Conservation (phyloP, 2,329 filamentous ascomycete genomes). For the Cercospora janseana region DNA sequence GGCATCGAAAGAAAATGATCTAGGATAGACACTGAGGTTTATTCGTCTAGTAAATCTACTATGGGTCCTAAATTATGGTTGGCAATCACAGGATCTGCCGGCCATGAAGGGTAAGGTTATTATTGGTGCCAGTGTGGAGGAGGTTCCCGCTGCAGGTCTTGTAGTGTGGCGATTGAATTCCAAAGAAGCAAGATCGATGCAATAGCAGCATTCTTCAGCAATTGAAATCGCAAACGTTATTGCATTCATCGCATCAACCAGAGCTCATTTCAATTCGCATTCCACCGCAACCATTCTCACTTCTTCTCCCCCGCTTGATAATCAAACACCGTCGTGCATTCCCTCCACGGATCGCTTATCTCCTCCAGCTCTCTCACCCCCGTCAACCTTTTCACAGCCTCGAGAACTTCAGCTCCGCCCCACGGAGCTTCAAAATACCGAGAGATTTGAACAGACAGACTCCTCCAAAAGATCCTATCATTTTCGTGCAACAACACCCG, state of each 20-base stretch:
- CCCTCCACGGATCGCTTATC: conserved; percentile 18
- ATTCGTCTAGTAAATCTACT: conserved; percentile 24
- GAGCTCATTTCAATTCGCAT: no score
- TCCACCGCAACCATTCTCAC: background rate
- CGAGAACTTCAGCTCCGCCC: conserved; percentile 13
- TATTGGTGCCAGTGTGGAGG: conserved; percentile 20
- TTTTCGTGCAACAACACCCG: conserved; percentile 5
- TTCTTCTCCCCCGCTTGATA: conserved; percentile 3
- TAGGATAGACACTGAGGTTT: conserved; percentile 27
- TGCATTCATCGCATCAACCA: no score
- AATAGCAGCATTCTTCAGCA: no score
- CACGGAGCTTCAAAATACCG: conserved; percentile 16
- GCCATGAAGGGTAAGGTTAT: conserved; percentile 20
- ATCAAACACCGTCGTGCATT: conserved; percentile 19
- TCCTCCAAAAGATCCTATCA: conserved; percentile 14
- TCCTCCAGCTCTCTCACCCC: conserved; percentile 14
- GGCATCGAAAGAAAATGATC: conserved; percentile 21
- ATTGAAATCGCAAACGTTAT: no score
- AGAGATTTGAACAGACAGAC: conserved; percentile 21
- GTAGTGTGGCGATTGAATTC: conserved; percentile 24
- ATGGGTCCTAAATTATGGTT: conserved; percentile 31
- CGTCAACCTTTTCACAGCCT: conserved; percentile 17
- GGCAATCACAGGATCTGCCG: conserved; percentile 21
- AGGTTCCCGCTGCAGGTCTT: conserved; percentile 25
- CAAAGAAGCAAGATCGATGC: no score